Evolutionary conservation across 495 filamentous ascomycete species (phyloP), one percentile per base, ranked within the genome.

Genomic region (Saxophila tyrrhenica): DNA sequence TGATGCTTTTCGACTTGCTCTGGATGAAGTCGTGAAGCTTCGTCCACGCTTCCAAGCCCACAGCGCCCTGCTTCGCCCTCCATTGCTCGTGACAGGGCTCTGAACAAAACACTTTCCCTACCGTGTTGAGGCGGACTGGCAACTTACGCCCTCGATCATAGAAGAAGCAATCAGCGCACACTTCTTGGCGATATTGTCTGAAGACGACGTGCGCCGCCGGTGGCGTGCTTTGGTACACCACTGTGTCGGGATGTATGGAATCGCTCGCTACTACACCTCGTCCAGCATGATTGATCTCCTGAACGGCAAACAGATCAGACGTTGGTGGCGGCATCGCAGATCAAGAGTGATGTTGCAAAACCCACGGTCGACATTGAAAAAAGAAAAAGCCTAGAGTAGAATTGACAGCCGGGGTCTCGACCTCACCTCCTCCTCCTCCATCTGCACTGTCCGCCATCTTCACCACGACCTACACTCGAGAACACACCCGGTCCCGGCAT

Each of bases 101-200:
- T 1, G 49, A 51, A 58, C 67, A 71, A 52, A 70, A 70, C 0
- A 61, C 53, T 39, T 66, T 60, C 22, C 67, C 67, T 10, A 58
- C 53, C 1, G 32, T 24, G 2, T 23, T 19, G 42, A 65, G 55
- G 9, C 64, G 54, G 2, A 69, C 51, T 9, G 32, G 48, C 49
- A 63, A 44, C 15, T 61, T 61, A 0, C 59, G 58, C 0, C 68
- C 68, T 9, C 56, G 55, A 47, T 68, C 63, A 57, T 71, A 71
- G 25, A 17, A 19, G 50, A 71, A 70, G 57, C 68, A 71, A 10
- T 62, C 41, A 1, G 59, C 66, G 59, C 68, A 71, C 19, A 69
- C 67, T 59, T 71, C 68, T 25, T 64, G 60, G 1, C 67, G 60
- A 54, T 69, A 70, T 25, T 67, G 60, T 11, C 66, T 58, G 35